Base-by-base conservation (phyloP, 495 filamentous ascomycete genomes). In the Cryomyces minteri region DNA sequence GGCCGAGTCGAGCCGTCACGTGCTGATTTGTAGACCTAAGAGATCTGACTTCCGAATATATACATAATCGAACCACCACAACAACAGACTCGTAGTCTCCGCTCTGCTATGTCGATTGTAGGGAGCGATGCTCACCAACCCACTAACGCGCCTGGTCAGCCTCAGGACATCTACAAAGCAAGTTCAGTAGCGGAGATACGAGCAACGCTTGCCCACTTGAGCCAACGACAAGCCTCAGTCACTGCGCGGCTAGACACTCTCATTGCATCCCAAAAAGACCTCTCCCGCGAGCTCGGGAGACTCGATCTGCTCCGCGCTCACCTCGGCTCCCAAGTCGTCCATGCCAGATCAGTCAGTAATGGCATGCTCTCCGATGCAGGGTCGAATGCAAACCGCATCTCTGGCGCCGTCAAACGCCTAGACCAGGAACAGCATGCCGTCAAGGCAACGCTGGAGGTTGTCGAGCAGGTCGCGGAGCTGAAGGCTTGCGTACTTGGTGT, bases 401-500 rank as follows among this genome's bases (percentile, higher is more conserved):
- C 85, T 10, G 70, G 70, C 53, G 81, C 86, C 9, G 90, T 98
- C 38, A 82, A 82, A 49, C 68, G 74, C 7, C 74, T 98, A 11
- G 90, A 98, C 56, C 67, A 82, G 10, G 90, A 96, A 62, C 88
- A 96, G 63, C 75, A 80, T 8, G 73, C 84, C 31, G 92, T 96
- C 6, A 83, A 86, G 52, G 78, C 82, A 28, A 96, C 92, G 5
- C 64, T 98, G 41, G 77, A 79, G 33, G 87, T 98, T 25, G 90
- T 96, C 4, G 88, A 95, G 56, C 88, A 94, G 59, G 92, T 98
- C 5, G 79, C 84, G 6, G 90, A 98, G 65, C 79, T 98, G 41
- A 95, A 95, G 61, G 77, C 88, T 5, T 98, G 90, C 56, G 84
- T 96, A 37, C 73, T 94, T 14, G 92, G 90, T n/a, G 87, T 96